These are phyloP conservation scores for Ophiostoma ulmi DNA, from an alignment of 2,329 filamentous ascomycete genomes.

Conservation along the genomic window DNA sequence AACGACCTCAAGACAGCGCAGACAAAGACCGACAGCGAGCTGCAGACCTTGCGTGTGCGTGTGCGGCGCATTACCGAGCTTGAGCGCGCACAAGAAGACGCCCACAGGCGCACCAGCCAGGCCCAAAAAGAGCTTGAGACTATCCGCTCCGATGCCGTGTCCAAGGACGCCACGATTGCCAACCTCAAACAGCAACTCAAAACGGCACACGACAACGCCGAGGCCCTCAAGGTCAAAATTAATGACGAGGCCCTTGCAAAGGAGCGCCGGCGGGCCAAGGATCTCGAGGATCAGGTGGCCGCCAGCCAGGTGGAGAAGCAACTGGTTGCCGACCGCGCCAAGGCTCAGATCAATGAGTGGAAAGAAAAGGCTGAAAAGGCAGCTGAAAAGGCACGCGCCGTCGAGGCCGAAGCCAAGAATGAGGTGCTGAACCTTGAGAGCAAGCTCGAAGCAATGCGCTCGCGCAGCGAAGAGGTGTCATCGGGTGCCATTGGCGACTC, in stretches of 20 bases:
- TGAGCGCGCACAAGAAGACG: conserved; percentile 51
- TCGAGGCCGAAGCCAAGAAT: conserved; percentile 73
- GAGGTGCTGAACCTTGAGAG: conserved; percentile 75
- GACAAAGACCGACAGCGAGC: conserved; percentile 53
- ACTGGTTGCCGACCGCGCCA: conserved; percentile 59
- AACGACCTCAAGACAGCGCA: conserved; percentile 55
- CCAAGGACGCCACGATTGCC: conserved; percentile 59
- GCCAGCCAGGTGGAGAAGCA: conserved; percentile 76
- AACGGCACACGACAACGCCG: conserved; percentile 61
- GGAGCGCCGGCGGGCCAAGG: conserved; percentile 50
- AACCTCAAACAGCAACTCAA: conserved; percentile 66
- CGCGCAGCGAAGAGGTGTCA: conserved; percentile 81
- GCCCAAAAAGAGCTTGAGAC: conserved; percentile 46
- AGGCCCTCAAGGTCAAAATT: conserved; percentile 60
- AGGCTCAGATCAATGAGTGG: conserved; percentile 65
- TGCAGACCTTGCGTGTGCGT: conserved; percentile 44
- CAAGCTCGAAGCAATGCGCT: conserved; percentile 82
- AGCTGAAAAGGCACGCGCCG: conserved; percentile 60
- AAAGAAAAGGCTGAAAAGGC: conserved; percentile 68
- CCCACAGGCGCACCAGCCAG: conserved; percentile 55
- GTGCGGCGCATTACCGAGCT: conserved; percentile 47
- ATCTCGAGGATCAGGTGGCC: conserved; percentile 53
- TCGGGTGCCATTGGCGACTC: conserved; percentile 75
- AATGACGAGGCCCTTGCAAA: conserved; percentile 63
- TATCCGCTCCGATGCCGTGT: conserved; percentile 58